These are phyloP conservation scores for Rhinocladiella mackenziei DNA, from an alignment of 2,329 filamentous ascomycete species.

Conservation along the genomic window DNA sequence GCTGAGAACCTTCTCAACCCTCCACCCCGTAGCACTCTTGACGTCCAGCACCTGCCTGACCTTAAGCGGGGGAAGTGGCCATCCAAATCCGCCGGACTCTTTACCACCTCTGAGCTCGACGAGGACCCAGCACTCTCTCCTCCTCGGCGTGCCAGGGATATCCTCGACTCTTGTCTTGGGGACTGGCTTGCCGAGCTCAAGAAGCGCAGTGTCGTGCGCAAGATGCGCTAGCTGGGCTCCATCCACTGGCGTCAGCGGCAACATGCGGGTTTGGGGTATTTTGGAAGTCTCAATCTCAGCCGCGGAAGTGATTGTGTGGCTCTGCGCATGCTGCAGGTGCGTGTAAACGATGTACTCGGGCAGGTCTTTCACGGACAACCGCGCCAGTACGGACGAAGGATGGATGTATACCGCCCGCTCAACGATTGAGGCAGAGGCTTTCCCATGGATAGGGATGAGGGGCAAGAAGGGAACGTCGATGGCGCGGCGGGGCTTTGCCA, in stretches of 20 bases:
- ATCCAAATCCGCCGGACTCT: conserved; percentile 59
- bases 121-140: conserved; percentile 77
- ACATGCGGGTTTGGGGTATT: conserved; percentile 73
- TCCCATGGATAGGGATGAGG: conserved; percentile 57
- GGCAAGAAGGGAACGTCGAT: conserved; percentile 91
- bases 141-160: conserved; percentile 45
- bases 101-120: conserved; percentile 55
- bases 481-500: conserved; percentile 71
- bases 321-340: conserved; percentile 68
- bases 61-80: conserved; percentile 81
- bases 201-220: conserved; percentile 76
- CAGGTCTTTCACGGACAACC: conserved; percentile 65
- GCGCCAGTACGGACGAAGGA: conserved; percentile 74
- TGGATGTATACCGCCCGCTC: conserved; percentile 80
- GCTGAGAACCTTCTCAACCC: conserved; percentile 27
- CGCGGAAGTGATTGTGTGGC: conserved; percentile 47
- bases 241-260: conserved; percentile 75
- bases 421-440: conserved; percentile 39
- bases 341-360: conserved; percentile 86
- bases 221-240: conserved; percentile 71
- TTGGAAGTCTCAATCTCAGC: conserved; percentile 45
- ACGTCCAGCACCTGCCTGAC: conserved; percentile 72
- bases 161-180: conserved; percentile 74
- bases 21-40: conserved; percentile 59
- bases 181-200: conserved; percentile 84